Base-by-base conservation (phyloP, 805 yeast species). In the Ogataea methylovora region DNA sequence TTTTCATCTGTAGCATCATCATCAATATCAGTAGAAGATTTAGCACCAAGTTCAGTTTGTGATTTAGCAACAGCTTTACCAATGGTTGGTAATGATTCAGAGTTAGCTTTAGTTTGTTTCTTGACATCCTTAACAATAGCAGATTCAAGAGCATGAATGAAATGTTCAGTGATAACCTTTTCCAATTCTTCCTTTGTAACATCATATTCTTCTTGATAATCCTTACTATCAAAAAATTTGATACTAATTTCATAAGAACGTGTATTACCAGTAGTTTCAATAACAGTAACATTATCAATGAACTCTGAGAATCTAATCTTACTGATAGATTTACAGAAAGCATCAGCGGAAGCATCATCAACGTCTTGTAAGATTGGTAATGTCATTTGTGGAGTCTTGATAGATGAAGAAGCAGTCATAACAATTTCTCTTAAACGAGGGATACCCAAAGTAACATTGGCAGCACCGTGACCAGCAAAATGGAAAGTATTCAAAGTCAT, bases 381-480 rank as follows among this genome's bases (percentile, higher is more conserved):
- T 4, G 92, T 77, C 98, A 92, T 92, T 65, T 92, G 97, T 29
- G 99, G 99, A n/a, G 99, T 92, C 67, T 86, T 85, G 54, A 92
- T 92, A 31, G 83, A 65, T 16, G 95, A 78, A 39, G 96, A 85
- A 15, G 99, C 99, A 10, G 99, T 94, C 99, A 92, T 92, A 58
- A 92, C 87, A 61, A 92, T 92, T 73, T 92, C 99, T 76, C 99
- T 83, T 85, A 92, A 79, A 76, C 99, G 95, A 27, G 99, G 99
- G 56, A 92, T 92, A 83, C 99, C 99, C 52, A 92, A 72, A 0
- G 99, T 92, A 44, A 92, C 99, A 63, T 92, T 92, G 30, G 98
- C 98, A 38, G 98, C 99, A 77, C 99, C 99, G 67, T 94, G 98
- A 60, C 99, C 99, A 50, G 99, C 99, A 55, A 92, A 92, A 69